Conservation (phyloP, 2,329 filamentous ascomycete species). For the Aspergillus neoniger region DNA sequence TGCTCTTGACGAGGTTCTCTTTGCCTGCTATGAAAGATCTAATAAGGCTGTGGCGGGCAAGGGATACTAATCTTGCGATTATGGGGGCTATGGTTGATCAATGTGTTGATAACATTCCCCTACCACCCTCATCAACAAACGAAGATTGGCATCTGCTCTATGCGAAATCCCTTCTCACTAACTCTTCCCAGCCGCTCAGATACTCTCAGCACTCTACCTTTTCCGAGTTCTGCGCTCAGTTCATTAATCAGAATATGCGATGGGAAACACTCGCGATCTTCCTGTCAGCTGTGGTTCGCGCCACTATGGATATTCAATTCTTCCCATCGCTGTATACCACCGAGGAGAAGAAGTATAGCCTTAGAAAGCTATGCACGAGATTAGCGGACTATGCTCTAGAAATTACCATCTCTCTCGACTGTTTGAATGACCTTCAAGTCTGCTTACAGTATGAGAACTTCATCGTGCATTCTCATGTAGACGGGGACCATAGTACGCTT, state of each 20-base stretch:
- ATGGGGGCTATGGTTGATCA: conserved; percentile 20
- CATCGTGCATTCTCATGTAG: conserved; percentile 47
- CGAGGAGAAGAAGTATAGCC: conserved; percentile 27
- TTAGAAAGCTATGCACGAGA: conserved; percentile 29
- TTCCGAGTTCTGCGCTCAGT: conserved; percentile 25
- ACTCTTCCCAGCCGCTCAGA: not conserved
- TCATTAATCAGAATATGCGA: conserved; percentile 31
- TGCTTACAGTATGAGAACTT: conserved; percentile 52
- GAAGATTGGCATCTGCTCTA: conserved; percentile 2
- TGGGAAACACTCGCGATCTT: conserved; percentile 47
- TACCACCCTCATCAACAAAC: not conserved
- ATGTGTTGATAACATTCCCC: not conserved
- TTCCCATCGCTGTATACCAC: conserved; percentile 33
- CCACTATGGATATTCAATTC: conserved; percentile 35
- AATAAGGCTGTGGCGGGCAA: conserved; percentile 28
- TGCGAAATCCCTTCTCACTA: not conserved
- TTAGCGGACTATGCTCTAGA: conserved; percentile 42
- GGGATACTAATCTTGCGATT: conserved; percentile 28
- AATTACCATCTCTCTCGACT: conserved; percentile 35
- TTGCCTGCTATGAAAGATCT: conserved; percentile 18
- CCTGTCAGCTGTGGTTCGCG: conserved; percentile 37
- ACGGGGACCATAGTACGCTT: conserved; percentile 49
- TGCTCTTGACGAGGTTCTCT: conserved; percentile 23
- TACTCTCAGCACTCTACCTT: conserved; percentile 17
- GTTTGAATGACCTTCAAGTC: conserved; percentile 49